Evolutionary conservation across 1,139 yeast genomes (phyloP).

Genomic region (Suhomyces maxii): DNA sequence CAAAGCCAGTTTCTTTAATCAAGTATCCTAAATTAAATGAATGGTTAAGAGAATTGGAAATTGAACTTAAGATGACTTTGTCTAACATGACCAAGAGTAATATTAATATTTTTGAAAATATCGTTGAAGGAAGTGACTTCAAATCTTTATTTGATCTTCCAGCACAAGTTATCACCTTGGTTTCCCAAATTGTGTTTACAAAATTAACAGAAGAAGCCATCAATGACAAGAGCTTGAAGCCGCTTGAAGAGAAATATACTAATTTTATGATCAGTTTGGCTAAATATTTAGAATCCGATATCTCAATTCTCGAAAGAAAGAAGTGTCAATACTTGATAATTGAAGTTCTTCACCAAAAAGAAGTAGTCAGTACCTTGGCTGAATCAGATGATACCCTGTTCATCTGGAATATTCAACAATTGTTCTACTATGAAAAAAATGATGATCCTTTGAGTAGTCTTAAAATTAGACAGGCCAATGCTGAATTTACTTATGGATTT

Average conservation of each 20-base stretch:
- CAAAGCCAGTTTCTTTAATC: constrained; percentile 44
- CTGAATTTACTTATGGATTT: constrained; percentile 64
- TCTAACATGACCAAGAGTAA: constrained; percentile 25
- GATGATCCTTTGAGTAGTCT: constrained; percentile 37
- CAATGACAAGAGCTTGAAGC: constrained; percentile 1
- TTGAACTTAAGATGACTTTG: constrained; percentile 51
- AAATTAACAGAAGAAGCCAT: constrained; percentile 33
- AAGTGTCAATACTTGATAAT: constrained; percentile 62
- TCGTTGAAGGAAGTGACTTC: constrained; percentile 10
- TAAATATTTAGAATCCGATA: constrained; percentile 20
- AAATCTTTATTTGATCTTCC: constrained; percentile 37
- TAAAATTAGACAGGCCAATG: constrained; percentile 53
- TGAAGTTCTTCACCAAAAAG: constrained; percentile 65
- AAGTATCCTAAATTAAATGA: constrained; percentile 51
- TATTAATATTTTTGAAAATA: constrained; percentile 7
- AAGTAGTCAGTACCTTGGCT: constrained; percentile 34
- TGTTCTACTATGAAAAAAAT: constrained; percentile 39
- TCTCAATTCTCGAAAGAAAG: constrained; percentile 36
- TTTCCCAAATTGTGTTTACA: constrained; percentile 64
- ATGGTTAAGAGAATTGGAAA: constrained; percentile 66
- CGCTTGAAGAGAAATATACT: constrained; percentile 3
- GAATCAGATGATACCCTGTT: constrained; percentile 21
- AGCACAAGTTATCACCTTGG: constrained; percentile 57
- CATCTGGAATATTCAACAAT: constrained; percentile 57
- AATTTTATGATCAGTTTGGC: constrained; percentile 17